Evolutionary conservation across 2,329 filamentous ascomycete genomes (phyloP).

Genomic region (Neocucurbitaria cava): DNA sequence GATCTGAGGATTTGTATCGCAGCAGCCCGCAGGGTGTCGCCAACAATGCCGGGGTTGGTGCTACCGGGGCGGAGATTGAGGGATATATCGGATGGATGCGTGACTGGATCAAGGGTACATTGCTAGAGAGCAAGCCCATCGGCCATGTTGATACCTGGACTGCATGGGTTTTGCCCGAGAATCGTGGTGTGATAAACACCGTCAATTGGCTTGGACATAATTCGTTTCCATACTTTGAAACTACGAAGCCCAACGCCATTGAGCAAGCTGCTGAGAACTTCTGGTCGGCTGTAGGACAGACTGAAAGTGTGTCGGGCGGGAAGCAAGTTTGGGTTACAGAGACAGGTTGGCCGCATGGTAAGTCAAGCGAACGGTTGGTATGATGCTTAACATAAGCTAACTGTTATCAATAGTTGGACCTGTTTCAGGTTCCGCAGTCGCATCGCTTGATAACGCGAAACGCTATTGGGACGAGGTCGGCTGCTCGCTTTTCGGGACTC

Average conservation of each 20-base stretch:
- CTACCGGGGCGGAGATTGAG: slow-evolving; percentile 66
- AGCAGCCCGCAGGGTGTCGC: slow-evolving; percentile 69
- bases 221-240: slow-evolving; percentile 85
- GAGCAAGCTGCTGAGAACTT: slow-evolving; percentile 70
- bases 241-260: slow-evolving; percentile 62
- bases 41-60: slow-evolving; percentile 68
- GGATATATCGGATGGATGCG: slow-evolving; percentile 74
- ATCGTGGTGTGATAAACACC: slow-evolving; percentile 70
- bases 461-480: slow-evolving; percentile 38
- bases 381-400: neutral
- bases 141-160: slow-evolving; percentile 93
- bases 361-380: neutral
- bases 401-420: slow-evolving; percentile 22
- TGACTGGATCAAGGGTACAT: slow-evolving; percentile 67
- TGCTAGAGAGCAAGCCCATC: slow-evolving; percentile 64
- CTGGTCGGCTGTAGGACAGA: slow-evolving; percentile 67
- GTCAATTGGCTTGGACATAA: slow-evolving; percentile 84
- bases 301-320: slow-evolving; percentile 63
- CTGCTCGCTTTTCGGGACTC: slow-evolving; percentile 35
- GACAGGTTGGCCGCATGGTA: slow-evolving; percentile 74
- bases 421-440: slow-evolving; percentile 30
- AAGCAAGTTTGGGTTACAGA: slow-evolving; percentile 86
- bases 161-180: slow-evolving; percentile 69
- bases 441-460: slow-evolving; percentile 32
- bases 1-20: slow-evolving; percentile 73